phyloP scores from a whole-genome alignment of 495 filamentous ascomycete species.

The Saxispiralis lemnorum region DNA sequence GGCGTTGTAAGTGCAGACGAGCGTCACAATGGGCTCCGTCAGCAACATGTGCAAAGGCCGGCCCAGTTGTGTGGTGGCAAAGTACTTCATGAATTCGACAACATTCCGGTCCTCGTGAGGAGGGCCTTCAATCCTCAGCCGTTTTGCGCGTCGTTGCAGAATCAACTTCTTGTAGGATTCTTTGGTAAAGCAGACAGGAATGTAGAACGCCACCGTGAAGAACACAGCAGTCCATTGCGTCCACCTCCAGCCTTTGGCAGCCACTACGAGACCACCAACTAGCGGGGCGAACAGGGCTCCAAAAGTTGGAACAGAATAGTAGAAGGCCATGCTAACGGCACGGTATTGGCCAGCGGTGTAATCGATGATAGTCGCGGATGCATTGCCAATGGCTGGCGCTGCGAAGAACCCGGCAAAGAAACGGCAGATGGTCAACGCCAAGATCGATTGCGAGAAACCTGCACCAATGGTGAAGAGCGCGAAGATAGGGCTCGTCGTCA shows the following conservation, averaged over 20 bases:
- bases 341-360: slow-evolving; percentile 23
- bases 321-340: slow-evolving; percentile 26
- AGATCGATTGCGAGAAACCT: slow-evolving; percentile 14
- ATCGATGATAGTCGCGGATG: slow-evolving; percentile 32
- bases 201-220: slow-evolving; percentile 14
- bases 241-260: slow-evolving; percentile 18
- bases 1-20: slow-evolving; percentile 16
- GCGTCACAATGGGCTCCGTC: slow-evolving; percentile 19
- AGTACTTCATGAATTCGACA: slow-evolving; percentile 12
- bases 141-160: slow-evolving; percentile 22
- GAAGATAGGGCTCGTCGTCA: slow-evolving; percentile 14
- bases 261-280: slow-evolving; percentile 14
- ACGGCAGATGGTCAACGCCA: slow-evolving; percentile 10
- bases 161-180: slow-evolving; percentile 24
- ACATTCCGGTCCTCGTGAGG: slow-evolving; percentile 13
- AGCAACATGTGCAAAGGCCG: slow-evolving; percentile 20
- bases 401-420: slow-evolving; percentile 20
- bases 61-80: slow-evolving; percentile 14
- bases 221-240: slow-evolving; percentile 18
- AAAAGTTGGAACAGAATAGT: slow-evolving; percentile 19
- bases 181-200: slow-evolving; percentile 21
- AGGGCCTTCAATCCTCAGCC: slow-evolving; percentile 20
- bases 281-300: slow-evolving; percentile 20
- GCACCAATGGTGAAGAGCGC: slow-evolving; percentile 19
- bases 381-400: slow-evolving; percentile 26